Conservation (phyloP, 1,139 yeast genomes). For the Cylindricascospora bacillispora region DNA sequence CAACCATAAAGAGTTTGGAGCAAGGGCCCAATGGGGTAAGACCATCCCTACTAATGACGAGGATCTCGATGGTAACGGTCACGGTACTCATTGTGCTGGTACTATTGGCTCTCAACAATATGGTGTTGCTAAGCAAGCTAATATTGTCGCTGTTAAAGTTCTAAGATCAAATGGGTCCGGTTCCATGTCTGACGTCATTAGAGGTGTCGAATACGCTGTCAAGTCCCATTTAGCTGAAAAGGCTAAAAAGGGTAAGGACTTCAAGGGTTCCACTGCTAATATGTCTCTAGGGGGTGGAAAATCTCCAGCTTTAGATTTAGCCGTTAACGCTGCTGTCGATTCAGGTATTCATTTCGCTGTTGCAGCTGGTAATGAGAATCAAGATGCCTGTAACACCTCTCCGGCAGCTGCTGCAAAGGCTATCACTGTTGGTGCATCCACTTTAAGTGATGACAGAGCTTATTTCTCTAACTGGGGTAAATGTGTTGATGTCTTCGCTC, state of each 20-base stretch:
- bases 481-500: constrained; percentile 79
- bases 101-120: constrained; percentile 61
- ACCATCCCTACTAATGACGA: constrained; percentile 77
- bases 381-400: constrained; percentile 73
- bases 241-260: constrained; percentile 31
- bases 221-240: constrained; percentile 47
- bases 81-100: constrained; percentile 80
- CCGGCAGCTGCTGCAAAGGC: constrained; percentile 72
- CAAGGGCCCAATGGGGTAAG: constrained; percentile 90
- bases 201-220: constrained; percentile 72
- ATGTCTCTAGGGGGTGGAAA: constrained; percentile 87
- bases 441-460: constrained; percentile 62
- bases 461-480: constrained; percentile 72
- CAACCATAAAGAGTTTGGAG: constrained; percentile 71
- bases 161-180: constrained; percentile 70
- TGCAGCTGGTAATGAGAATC: constrained; percentile 82
- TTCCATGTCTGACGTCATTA: constrained; percentile 66
- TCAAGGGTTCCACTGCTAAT: constrained; percentile 79
- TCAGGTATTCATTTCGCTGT: constrained; percentile 78
- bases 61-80: constrained; percentile 88
- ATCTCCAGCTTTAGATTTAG: constrained; percentile 68
- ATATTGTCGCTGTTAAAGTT: constrained; percentile 67
- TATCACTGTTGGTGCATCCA: constrained; percentile 74
- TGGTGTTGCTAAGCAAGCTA: constrained; percentile 71
- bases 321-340: constrained; percentile 71